A percentile compares a stretch with the other conserved stretches of the same genome.
Evolutionary conservation across 129 eudicot species (phyloP).

Genomic region (carrot (Daucus carota)): DNA sequence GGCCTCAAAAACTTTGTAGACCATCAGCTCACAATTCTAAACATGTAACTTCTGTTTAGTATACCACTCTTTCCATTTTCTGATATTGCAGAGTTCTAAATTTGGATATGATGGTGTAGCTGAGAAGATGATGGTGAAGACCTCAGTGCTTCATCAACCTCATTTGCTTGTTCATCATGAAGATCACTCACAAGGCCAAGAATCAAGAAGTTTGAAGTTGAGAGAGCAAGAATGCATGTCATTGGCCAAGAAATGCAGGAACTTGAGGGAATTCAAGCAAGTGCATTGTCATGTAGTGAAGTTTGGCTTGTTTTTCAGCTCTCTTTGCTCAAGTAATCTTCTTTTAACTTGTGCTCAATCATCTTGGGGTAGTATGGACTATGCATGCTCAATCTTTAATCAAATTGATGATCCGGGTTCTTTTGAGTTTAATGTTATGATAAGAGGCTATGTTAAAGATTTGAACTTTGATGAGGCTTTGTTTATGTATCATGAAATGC

Average conservation of each 20-base stretch:
- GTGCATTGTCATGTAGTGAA: conserved; percentile 62
- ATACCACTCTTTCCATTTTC: not conserved
- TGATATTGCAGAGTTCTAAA: not conserved
- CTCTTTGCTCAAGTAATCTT: conserved; percentile 65
- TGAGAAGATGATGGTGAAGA: conserved; percentile 41
- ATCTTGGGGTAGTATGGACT: conserved; percentile 78
- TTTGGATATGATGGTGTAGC: conserved; percentile 12
- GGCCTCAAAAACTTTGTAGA: not conserved
- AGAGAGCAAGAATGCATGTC: conserved; percentile 65
- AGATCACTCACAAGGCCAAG: conserved; percentile 37
- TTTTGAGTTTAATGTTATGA: conserved; percentile 61
- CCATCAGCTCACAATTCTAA: too few relatives aligned
- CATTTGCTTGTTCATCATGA: conserved; percentile 30
- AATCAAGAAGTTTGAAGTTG: conserved; percentile 22
- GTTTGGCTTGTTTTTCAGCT: conserved; percentile 40
- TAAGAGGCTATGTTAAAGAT: conserved; percentile 36
- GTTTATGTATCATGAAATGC: conserved; percentile 24
- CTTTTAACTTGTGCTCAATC: conserved; percentile 60
- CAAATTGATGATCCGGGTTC: conserved; percentile 54
- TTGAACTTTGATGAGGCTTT: conserved; percentile 41
- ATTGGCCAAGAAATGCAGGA: conserved; percentile 53
- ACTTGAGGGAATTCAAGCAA: conserved; percentile 55
- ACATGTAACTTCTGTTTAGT: too few relatives aligned
- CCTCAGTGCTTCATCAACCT: conserved; percentile 58
- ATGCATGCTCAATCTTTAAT: conserved; percentile 58